Conservation (phyloP, 1,139 yeast genomes). For the Magnusiomyces clavatus region DNA sequence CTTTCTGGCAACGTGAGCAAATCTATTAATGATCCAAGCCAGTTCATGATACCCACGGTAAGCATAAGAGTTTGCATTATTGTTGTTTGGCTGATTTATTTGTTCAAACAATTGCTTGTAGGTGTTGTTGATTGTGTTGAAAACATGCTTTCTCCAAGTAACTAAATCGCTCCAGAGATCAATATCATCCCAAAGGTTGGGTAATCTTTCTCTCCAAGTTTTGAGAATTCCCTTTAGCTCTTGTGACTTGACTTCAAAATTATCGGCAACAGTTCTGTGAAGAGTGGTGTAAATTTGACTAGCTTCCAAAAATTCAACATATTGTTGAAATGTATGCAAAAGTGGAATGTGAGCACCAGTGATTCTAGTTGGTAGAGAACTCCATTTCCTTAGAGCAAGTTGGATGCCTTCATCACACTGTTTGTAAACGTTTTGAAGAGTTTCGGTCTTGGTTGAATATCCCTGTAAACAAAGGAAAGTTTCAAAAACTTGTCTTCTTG, state of each 20-base stretch:
- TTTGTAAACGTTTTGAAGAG: slow-evolving; percentile 67
- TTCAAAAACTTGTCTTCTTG: slow-evolving; percentile 90
- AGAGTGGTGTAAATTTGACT: slow-evolving; percentile 87
- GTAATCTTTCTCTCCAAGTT: slow-evolving; percentile 96
- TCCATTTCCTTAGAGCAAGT: slow-evolving; percentile 88
- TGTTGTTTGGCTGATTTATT: slow-evolving; percentile 57
- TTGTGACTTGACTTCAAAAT: slow-evolving; percentile 84
- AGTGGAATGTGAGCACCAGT: slow-evolving; percentile 85
- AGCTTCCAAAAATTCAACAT: slow-evolving; percentile 96
- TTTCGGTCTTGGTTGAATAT: slow-evolving; percentile 82
- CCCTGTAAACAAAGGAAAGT: slow-evolving; percentile 91
- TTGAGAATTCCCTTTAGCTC: slow-evolving; percentile 90
- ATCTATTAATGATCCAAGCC: slow-evolving; percentile 97
- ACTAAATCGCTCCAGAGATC: slow-evolving; percentile 96
- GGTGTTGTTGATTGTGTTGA: slow-evolving; percentile 91
- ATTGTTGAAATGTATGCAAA: slow-evolving; percentile 92
- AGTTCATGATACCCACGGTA: slow-evolving; percentile 97
- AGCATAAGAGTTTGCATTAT: slow-evolving; percentile 81
- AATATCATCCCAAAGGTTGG: slow-evolving; percentile 95
- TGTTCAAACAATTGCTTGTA: slow-evolving; percentile 84
- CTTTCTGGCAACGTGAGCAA: slow-evolving; percentile 96
- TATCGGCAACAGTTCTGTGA: slow-evolving; percentile 85
- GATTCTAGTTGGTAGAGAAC: slow-evolving; percentile 70
- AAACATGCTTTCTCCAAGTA: slow-evolving; percentile 98
- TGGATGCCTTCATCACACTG: slow-evolving; percentile 96